Evolutionary conservation across 225 moss, liverwort and hornwort genomes (phyloP).

Genomic region (Pseudisothecium myosuroides): DNA sequence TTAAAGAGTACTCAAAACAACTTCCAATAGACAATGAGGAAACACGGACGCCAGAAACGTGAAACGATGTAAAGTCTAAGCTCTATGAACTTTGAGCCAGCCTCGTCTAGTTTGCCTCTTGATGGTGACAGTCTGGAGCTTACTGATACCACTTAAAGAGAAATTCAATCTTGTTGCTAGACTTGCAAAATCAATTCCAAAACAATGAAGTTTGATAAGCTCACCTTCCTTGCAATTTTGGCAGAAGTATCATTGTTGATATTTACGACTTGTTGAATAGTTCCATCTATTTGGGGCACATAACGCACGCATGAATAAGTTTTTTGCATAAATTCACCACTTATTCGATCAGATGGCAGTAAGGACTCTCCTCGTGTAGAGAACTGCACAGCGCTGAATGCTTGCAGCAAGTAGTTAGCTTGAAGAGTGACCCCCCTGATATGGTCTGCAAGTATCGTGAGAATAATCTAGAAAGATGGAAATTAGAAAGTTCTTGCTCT

Average conservation of each 20-base stretch:
- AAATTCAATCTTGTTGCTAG: background rate
- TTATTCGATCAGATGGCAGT: background rate
- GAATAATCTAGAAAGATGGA: background rate
- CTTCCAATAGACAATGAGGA: background rate
- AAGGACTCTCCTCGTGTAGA: background rate
- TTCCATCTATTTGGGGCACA: conserved; percentile 13
- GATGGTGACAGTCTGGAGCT: background rate
- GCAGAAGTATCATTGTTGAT: background rate
- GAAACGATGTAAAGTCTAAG: background rate
- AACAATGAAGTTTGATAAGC: background rate
- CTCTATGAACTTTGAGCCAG: background rate
- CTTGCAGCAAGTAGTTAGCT: background rate
- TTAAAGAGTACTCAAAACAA: background rate
- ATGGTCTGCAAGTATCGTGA: background rate
- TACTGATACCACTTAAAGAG: background rate
- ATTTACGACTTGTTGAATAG: background rate
- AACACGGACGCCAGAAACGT: background rate
- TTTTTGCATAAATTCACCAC: background rate
- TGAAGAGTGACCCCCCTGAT: background rate
- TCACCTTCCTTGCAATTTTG: conserved; percentile 25
- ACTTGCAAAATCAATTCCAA: background rate
- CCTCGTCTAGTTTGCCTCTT: background rate
- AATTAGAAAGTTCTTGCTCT: background rate
- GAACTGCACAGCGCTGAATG: background rate
- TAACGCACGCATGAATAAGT: background rate